Evolutionary conservation across 2,329 filamentous ascomycete genomes (phyloP).

Genomic region (Emergomyces africanus): DNA sequence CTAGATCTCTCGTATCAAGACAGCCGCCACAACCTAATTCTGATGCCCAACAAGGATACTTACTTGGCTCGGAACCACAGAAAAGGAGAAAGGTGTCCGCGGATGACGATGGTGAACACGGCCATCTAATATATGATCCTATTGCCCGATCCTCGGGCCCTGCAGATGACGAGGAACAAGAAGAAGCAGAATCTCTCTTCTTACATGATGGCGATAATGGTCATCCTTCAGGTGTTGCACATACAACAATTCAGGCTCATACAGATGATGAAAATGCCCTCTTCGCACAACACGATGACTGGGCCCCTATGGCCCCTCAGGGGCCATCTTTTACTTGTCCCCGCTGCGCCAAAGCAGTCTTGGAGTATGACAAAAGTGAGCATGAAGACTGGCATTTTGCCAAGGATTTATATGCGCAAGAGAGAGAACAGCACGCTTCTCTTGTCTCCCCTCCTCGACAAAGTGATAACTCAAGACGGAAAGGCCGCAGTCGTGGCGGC

Average conservation of each 20-base stretch:
- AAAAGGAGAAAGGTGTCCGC: not conserved
- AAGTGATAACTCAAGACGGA: not conserved
- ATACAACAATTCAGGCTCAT: not conserved
- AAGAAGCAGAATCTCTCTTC: not conserved
- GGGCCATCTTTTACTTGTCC: slow-evolving; percentile 40
- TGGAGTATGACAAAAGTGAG: slow-evolving; percentile 49
- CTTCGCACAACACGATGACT: not conserved
- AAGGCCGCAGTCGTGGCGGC: not conserved
- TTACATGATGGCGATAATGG: not conserved
- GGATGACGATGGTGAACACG: not conserved
- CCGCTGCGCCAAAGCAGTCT: slow-evolving; percentile 52
- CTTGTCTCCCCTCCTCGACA: not conserved
- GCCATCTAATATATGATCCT: not conserved
- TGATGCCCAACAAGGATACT: not conserved
- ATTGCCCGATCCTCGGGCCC: not conserved
- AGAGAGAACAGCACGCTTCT: not conserved
- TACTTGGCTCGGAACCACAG: not conserved
- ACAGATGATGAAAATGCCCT: not conserved
- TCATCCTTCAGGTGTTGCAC: not conserved
- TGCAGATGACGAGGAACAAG: not conserved
- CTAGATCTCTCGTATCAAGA: not conserved
- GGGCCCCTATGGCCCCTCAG: not conserved
- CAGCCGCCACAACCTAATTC: not conserved
- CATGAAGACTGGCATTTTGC: slow-evolving; percentile 95
- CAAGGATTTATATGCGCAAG: slow-evolving; percentile 48